Base-by-base conservation (phyloP, 73 alveolate genomes). In the Stentor coeruleus region DNA sequence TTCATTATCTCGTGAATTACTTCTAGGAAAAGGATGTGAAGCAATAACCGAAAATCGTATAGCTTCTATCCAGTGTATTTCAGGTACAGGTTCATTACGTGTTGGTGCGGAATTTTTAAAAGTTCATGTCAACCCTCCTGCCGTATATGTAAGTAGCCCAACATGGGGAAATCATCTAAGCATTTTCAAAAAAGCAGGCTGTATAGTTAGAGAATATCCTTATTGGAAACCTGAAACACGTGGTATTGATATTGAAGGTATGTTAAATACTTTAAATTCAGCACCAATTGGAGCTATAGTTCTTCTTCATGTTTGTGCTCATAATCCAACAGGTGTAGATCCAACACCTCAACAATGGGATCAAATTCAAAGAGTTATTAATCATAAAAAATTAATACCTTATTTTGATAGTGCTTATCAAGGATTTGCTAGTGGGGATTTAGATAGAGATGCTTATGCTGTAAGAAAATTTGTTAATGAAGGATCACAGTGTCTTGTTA, bases 81-180 rank as follows among this genome's bases (percentile, higher is more conserved):
- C 96, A 66, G 99, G 99, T 1, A 89, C 99, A 28, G 99, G 99
- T 2, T 97, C 99, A 4, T 87, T 97, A 76, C 86, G 96, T 81
- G 90, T 97, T 60, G 98, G 94, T 11, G 91, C 87, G 40, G 98
- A 92, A 39, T 97, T 97, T 28, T 58, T 94, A 39, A 76, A 92
- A 28, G 98, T 95, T 11, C 95, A 93, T 33, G 59, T 87, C 38
- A 94, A 96, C 85, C 79, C 96, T 26, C 80, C 88, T 30, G 77
- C 83, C 84, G 93, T 96, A 59, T 93, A 83, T 83, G 77, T 87
- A 75, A 94, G 99, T 4, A 77, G 81, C 42, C 99, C 98, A 33
- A 95, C 99, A 20, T 96, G 99, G 99, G 94, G 92, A 3, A 94
- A 95, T 49, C 99, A 96, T 86, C 37, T 72, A 41, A 86, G 91